Base-by-base conservation (phyloP, 2,329 filamentous ascomycete species). In the Metarhizium brunneum region DNA sequence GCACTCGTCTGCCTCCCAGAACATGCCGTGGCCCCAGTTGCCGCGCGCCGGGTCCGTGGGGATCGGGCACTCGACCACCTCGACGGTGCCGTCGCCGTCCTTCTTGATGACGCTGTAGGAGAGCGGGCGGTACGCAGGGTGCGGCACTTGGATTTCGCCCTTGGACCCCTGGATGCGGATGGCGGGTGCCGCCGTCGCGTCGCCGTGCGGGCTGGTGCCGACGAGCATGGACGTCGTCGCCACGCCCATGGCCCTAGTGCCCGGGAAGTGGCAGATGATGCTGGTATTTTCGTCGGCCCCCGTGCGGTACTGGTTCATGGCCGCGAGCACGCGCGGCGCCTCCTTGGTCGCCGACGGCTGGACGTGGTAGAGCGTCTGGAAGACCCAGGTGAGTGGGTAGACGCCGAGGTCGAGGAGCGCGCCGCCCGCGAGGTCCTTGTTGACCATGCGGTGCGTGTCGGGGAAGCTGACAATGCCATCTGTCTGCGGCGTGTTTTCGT, bases 351-450 rank as follows among this genome's bases (percentile, higher is more conserved):
- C 78, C 61, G 84, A 77, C 2, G 85, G 79, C 65, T 92, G 87
- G 3, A 87, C 83, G 69, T 91, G 88, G 73, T 95, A 95, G 32
- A 95, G 79, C 48, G 86, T 87, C 72, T 95, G 90, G 79, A 92
- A 95, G 52, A 94, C 81, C 91, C 91, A 96, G 36, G 90, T 95
- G 59, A 96, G 73, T 50, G 88, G 83, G 75, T 96, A 96, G 70
- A 96, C 87, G 58, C 91, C 91, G 56, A 96, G 76, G 70, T 96
- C 91, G 52, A 96, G 79, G 54, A 95, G 75, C 2, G 86, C 87
- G 54, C 91, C 91, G 35, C 91, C 91, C 0, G 90, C 91, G 48
- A 96, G 78, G 64, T 92, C 86, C 20, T 79, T 78, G 71, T 95
- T 95, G 59, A 95, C 77, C 79, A 95, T 91, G 54, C 91, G 85